Base-by-base conservation (phyloP, 2,329 filamentous ascomycete genomes). In the Xylariaceae sp. region DNA sequence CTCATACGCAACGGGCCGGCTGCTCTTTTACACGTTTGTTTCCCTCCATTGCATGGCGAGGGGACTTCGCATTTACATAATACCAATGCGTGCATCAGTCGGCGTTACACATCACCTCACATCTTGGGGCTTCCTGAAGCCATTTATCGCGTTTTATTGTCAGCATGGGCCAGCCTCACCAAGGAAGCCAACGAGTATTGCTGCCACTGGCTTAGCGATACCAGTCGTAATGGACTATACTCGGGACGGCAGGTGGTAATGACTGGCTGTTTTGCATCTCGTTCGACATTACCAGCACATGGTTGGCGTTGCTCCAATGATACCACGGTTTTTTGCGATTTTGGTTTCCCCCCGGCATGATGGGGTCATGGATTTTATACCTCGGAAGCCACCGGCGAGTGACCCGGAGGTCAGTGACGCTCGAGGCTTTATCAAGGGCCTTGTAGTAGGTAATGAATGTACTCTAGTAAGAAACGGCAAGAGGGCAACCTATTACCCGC, bases 311-410 rank as follows among this genome's bases (percentile, higher is more conserved):
- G 31, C 47, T 46, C 48, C 50, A 50, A 60, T 57, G 57, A 60
- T 60, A 60, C 57, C 57, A 60, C 48, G 55, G 50, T 52, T 24
- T n/a, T n/a, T 47, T 51, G 53, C 53, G 50, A 55, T 56, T 58
- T 48, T 26, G 47, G 40, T 57, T 54, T 52, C 29, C 40, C 47
- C 42, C 49, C n/a, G n/a, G 43, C 34, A 46, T 40, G 43, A 36
- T 28, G 29, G 41, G 43, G 52, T 44, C 41, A 45, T 47, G 39
- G 47, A 36, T 47, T 50, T 51, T 27, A 46, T 51, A 47, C 44
- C 48, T 44, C 41, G 46, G n/a, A n/a, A 45, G 38, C 47, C 50
- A 50, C 52, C 41, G 36, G 38, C 43, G 38, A 42, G 49, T 46
- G 42, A 43, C 18, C 13, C 15, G 36, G 36, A 39, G n/a, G n/a